phyloP scores from a whole-genome alignment of 2,329 filamentous ascomycete species.

The Myriangium duriaei region DNA sequence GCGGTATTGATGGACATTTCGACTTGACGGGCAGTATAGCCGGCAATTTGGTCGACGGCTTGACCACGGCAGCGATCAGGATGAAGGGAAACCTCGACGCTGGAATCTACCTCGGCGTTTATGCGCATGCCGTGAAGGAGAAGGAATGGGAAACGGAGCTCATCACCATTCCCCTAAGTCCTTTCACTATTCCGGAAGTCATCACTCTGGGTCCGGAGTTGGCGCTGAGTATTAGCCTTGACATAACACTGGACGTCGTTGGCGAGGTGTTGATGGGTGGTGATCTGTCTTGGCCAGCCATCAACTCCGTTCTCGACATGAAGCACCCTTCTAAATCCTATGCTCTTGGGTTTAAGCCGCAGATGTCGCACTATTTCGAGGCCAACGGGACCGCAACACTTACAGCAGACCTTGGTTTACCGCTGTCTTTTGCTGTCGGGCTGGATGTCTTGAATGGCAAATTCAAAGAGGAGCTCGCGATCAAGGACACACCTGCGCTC shows the following conservation, averaged over 20 bases:
- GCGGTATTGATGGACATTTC: conserved; percentile 12
- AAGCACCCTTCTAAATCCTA: conserved; percentile 8
- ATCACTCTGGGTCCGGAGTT: conserved; percentile 9
- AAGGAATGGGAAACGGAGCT: conserved; percentile 11
- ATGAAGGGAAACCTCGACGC: conserved; percentile 11
- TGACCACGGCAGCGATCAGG: conserved; percentile 10
- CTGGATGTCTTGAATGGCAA: conserved; percentile 11
- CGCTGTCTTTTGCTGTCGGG: conserved; percentile 9
- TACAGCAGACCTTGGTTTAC: conserved; percentile 8
- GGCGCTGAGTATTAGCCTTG: conserved; percentile 4
- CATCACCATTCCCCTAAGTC: conserved; percentile 10
- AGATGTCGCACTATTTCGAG: conserved; percentile 11
- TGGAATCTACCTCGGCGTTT: conserved; percentile 12
- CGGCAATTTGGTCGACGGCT: conserved; percentile 8
- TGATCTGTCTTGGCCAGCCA: conserved; percentile 8
- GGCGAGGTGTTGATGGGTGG: conserved; percentile 11
- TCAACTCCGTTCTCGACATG: conserved; percentile 10
- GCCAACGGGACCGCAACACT: conserved; percentile 10
- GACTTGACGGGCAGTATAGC: conserved; percentile 11
- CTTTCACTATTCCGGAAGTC: conserved; percentile 11
- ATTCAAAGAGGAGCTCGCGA: conserved; percentile 10
- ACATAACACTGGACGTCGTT: conserved; percentile 9
- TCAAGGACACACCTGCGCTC: conserved; percentile 11
- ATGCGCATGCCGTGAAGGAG: conserved; percentile 10
- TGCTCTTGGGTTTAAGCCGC: conserved; percentile 9